Evolutionary conservation across 1,284 basidiomycete genomes (phyloP), one percentile per base, ranked within the genome.

Genomic region (Pyrrhoderma lamaoense): DNA sequence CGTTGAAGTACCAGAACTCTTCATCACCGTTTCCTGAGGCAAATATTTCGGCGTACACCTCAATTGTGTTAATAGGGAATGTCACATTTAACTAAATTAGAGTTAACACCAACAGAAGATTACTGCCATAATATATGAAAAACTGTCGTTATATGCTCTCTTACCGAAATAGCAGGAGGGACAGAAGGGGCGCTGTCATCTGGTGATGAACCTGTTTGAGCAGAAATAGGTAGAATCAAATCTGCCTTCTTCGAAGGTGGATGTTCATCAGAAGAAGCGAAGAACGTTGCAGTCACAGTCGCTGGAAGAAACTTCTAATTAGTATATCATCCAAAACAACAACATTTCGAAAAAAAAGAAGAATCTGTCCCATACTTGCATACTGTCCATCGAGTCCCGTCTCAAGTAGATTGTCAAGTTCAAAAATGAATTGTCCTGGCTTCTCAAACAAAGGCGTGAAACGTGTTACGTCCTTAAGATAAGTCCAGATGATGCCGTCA

Each of bases 1-100:
- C 70, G 57, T 88, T 86, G 65, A 74, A 80, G 61, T 88, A 91
- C 85, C 85, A 89, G 61, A 85, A 86, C 64, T 89, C 86, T 65
- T 89, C 86, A 13, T 80, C 66, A 3, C 73, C 76, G 58, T 87
- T 87, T 1, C 85, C 85, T 3, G 85, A 86, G 18, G 84, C 82
- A 54, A 78, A 79, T 4, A 89, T 63, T 62, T 88, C 86, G 5
- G 82, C 85, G 56, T 78, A 88, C 3, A 85, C 71, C 54, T 80
- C 68, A 1, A 86, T 75, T 1, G 83, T 72, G 53, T 87, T 88
- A 54, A 65, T 72, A 14, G 86, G 85, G 5, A 88, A 65, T 0
- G 81, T 86, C 3, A 88, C 71, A 53, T 82, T 81, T 47, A 80
- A 63, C 85, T 87, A 55, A 16, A 27, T 11, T 11, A 31, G 27